Base-by-base conservation (phyloP, 2,329 filamentous ascomycete species). In the Colletotrichum incanum region DNA sequence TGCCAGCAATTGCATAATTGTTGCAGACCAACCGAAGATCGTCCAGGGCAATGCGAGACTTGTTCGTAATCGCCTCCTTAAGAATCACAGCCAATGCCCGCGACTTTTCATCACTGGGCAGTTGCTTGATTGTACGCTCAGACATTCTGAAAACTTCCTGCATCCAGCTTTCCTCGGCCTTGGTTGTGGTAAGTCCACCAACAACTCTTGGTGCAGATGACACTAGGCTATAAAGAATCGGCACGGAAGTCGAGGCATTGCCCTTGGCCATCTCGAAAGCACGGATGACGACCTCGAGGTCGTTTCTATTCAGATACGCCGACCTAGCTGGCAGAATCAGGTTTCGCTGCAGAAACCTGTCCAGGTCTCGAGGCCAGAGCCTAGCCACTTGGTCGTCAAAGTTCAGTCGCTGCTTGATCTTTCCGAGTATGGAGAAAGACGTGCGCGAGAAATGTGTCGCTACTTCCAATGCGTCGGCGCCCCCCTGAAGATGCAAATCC, bases 401-500 rank as follows among this genome's bases (percentile, higher is more conserved):
- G 2, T 67, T 67, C 34, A 75, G 73, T 26, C 74, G 74, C 0
- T 77, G 78, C 16, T 82, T 81, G 6, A 89, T 69, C 62, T 81
- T 84, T 18, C 80, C 81, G 1, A 89, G 75, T 37, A 89, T 79
- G 9, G 77, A 77, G 55, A 81, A 81, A 67, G 72, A 79, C 0
- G 83, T 78, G 0, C 78, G 76, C 54, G 87, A 87, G 7, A 90
- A 78, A 61, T 85, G 80, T 2, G 78, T 81, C 2, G 88, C 86
- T 34, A 89, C 86, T 49, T 89, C 85, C 9, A 83, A 72, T 3
- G 80, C 81, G 75, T 90, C 89, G 34, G 82, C 80, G 5, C 79
- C 79, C 23, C 82, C 84, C 71, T 87, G 87, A n/a, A 87, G 80
- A 74, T 88, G 89, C 7, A 91, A 80, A 26, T 86, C 82, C 89